Evolutionary conservation across 1,284 basidiomycete species (phyloP).

Genomic region (Trametes versicolor): DNA sequence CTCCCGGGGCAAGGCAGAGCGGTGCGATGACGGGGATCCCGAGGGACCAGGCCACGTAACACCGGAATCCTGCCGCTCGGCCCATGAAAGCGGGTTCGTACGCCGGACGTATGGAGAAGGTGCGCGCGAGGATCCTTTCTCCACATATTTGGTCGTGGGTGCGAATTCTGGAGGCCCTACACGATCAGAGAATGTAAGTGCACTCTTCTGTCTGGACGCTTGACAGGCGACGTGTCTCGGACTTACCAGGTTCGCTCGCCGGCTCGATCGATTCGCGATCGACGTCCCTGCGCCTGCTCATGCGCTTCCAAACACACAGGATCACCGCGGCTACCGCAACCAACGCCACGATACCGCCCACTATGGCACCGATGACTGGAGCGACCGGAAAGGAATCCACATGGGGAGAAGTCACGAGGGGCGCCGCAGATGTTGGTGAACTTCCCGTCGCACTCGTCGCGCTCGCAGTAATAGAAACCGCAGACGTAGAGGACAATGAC

Average conservation of each 20-base stretch:
- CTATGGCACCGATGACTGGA: background rate
- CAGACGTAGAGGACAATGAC: background rate
- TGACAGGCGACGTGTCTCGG: background rate
- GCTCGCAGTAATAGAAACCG: background rate
- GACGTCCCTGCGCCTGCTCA: background rate
- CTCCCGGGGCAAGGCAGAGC: background rate
- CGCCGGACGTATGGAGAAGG: too few relatives aligned
- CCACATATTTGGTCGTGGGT: too few relatives aligned
- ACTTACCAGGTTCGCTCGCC: background rate
- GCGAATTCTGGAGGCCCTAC: too few relatives aligned
- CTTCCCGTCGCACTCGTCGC: background rate
- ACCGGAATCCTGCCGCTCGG: background rate
- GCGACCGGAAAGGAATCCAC: background rate
- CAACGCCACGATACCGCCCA: background rate
- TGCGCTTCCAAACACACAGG: background rate
- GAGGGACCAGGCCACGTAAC: background rate
- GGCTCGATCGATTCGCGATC: slow-evolving; percentile 13
- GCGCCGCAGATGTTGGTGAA: background rate
- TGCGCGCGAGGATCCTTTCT: too few relatives aligned
- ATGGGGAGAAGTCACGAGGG: background rate
- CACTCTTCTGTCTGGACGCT: too few relatives aligned
- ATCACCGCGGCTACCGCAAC: background rate
- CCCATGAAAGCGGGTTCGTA: background rate
- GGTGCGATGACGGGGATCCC: background rate
- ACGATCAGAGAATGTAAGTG: too few relatives aligned